phyloP scores from a whole-genome alignment of 2,329 filamentous ascomycete genomes.

The Aspergillus piperis region DNA sequence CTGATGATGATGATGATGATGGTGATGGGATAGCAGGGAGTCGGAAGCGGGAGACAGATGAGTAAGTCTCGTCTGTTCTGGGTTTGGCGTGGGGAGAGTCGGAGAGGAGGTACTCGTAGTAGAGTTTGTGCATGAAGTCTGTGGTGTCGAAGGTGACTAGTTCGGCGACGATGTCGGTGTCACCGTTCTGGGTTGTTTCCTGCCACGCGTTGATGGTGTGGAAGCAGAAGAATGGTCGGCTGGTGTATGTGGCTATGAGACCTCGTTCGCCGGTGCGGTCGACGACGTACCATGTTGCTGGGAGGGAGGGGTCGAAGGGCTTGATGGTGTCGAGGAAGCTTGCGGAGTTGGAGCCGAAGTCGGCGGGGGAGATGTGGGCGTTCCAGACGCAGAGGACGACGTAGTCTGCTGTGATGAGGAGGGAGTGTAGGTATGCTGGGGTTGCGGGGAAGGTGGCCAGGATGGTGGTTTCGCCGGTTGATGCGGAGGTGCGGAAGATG shows the following conservation, averaged over 20 bases:
- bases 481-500: constrained; percentile 65
- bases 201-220: constrained; percentile 79
- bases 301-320: constrained; percentile 59
- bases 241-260: constrained; percentile 68
- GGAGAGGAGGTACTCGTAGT: constrained; percentile 68
- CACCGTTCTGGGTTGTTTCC: constrained; percentile 45
- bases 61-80: constrained; percentile 35
- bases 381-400: constrained; percentile 74
- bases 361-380: constrained; percentile 58
- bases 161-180: constrained; percentile 64
- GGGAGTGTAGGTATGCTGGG: constrained; percentile 78
- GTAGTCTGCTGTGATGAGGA: constrained; percentile 71
- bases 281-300: constrained; percentile 71
- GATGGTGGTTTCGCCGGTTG: constrained; percentile 67
- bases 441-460: constrained; percentile 64
- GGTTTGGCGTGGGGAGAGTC: constrained; percentile 51
- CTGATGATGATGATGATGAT: constrained; percentile 8
- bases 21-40: constrained; percentile 35
- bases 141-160: constrained; percentile 63
- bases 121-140: constrained; percentile 67
- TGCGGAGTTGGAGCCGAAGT: constrained; percentile 1
- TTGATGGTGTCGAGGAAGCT: constrained; percentile 65
- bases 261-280: constrained; percentile 65
- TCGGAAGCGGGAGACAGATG: constrained; percentile 40
- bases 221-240: constrained; percentile 73